Percentiles rank a stretch among this genome's conserved stretches.
Evolutionary conservation across 805 yeast genomes (phyloP).

Genomic region (Candida anglica): DNA sequence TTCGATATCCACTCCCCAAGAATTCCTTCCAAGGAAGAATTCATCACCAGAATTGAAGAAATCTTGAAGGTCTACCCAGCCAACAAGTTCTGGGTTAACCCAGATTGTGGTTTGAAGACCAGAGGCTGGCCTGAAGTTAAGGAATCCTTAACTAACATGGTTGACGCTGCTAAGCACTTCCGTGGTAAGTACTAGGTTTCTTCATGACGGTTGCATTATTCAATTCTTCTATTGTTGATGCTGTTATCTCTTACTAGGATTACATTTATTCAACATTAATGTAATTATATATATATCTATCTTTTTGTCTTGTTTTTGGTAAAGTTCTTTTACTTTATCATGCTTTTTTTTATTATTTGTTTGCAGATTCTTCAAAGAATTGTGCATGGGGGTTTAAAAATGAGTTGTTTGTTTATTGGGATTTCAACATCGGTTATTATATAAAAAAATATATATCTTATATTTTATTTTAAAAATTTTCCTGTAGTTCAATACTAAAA

Average conservation of each 20-base stretch:
- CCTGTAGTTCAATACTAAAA: background rate
- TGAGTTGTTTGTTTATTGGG: conserved; percentile 25
- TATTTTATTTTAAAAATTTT: background rate
- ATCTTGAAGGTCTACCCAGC: conserved; percentile 97
- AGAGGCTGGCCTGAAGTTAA: conserved; percentile 99
- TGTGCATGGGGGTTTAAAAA: conserved; percentile 29
- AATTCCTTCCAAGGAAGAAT: conserved; percentile 97
- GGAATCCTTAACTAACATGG: conserved; percentile 96
- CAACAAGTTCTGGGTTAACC: conserved; percentile 99
- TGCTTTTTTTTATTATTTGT: conserved; percentile 10
- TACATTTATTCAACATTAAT: conserved; percentile 50
- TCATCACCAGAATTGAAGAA: conserved; percentile 87
- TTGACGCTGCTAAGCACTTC: conserved; percentile 96
- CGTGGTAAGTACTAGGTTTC: conserved; percentile 34
- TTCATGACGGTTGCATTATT: conserved; percentile 26
- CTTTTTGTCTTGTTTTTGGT: conserved; percentile 18
- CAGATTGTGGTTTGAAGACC: conserved; percentile 99
- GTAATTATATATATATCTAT: conserved; percentile 20
- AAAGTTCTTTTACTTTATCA: conserved; percentile 12
- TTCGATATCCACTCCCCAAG: conserved; percentile 99
- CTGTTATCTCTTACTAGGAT: conserved; percentile 23
- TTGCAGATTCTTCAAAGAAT: conserved; percentile 2
- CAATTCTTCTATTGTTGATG: conserved; percentile 41
- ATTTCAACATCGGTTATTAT: conserved; percentile 47
- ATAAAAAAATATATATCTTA: conserved; percentile 5